Percentiles rank a stretch among this genome's conserved stretches.
Evolutionary conservation across 306 rosid species (phyloP).

Genomic region (Pterocarpus macrocarpus): DNA sequence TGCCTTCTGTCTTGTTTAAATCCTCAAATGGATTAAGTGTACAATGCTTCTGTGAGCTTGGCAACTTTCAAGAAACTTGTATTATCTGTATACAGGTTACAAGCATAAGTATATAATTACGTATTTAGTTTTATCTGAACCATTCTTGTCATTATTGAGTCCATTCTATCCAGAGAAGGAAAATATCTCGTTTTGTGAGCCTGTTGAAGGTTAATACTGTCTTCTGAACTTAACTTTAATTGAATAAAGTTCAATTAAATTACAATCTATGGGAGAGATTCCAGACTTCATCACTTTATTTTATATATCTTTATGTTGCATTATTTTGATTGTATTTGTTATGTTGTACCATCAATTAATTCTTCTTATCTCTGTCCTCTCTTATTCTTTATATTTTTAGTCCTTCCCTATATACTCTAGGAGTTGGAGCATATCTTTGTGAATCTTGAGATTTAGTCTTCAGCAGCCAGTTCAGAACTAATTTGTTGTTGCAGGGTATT

Average conservation of each 20-base stretch:
- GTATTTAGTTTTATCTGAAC: conserved; percentile 3
- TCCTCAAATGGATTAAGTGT: neutral
- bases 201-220: neutral
- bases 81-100: neutral
- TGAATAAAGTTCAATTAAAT: conserved; percentile 9
- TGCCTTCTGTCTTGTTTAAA: neutral
- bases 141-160: neutral
- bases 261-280: neutral
- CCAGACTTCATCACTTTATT: conserved; percentile 6
- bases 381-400: neutral
- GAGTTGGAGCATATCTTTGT: conserved; percentile 35
- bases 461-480: conserved; percentile 1
- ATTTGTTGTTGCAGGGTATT: conserved; percentile 71
- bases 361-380: neutral
- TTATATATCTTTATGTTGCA: neutral
- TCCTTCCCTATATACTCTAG: conserved; percentile 21
- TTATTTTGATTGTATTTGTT: conserved; percentile 1
- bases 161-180: neutral
- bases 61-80: neutral
- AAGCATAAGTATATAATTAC: neutral
- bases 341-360: neutral
- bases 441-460: conserved; percentile 12
- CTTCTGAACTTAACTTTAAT: neutral
- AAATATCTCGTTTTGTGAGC: neutral
- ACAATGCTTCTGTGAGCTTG: neutral